phyloP scores from a whole-genome alignment of 208 protist species.

The Entamoeba dispar region DNA sequence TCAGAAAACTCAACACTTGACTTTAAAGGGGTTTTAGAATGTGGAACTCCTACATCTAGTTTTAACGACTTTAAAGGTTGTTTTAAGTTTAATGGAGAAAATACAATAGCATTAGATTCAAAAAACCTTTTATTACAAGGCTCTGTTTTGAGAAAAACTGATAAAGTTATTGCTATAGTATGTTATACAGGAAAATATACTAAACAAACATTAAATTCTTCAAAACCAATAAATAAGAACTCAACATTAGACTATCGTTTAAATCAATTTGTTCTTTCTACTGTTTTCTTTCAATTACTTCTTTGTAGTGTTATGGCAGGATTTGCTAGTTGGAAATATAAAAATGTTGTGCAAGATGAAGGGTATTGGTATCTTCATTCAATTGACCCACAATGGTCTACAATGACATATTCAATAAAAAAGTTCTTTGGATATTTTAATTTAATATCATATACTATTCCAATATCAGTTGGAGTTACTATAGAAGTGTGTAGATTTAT shows the following conservation, averaged over 20 bases:
- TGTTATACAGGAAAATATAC: constrained; percentile 24
- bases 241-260: constrained; percentile 6
- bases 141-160: not conserved
- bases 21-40: not conserved
- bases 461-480: constrained; percentile 15
- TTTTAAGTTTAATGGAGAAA: not conserved
- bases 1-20: not conserved
- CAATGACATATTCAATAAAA: not conserved
- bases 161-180: not conserved
- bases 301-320: not conserved
- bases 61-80: not conserved
- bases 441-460: constrained; percentile 3
- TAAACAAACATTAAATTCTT: constrained; percentile 4
- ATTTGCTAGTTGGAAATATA: not conserved
- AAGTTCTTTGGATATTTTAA: constrained; percentile 5
- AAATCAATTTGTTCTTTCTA: not conserved
- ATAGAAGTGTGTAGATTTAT: constrained; percentile 5
- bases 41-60: not conserved
- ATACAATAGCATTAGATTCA: not conserved
- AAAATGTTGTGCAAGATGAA: not conserved
- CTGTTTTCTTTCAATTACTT: not conserved
- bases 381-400: not conserved
- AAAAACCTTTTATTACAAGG: not conserved
- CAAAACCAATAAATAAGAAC: constrained; percentile 3
- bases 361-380: not conserved